These are phyloP conservation scores for Botrytis tulipae DNA, from an alignment of 2,329 filamentous ascomycete species.

Conservation along the genomic window DNA sequence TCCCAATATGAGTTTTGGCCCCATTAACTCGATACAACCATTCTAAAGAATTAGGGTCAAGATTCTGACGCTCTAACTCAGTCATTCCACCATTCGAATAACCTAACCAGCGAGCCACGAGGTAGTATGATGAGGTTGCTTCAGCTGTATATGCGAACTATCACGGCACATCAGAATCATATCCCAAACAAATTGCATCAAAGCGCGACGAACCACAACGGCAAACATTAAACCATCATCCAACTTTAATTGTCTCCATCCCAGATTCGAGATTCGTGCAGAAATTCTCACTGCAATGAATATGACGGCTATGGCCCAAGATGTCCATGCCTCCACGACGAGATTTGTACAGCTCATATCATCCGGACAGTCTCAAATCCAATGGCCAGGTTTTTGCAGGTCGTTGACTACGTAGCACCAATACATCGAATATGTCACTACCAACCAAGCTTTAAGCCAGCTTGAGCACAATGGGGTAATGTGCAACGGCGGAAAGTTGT, in stretches of 20 bases:
- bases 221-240: slow-evolving; percentile 15
- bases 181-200: neutral
- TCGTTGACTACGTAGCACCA: neutral
- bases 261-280: slow-evolving; percentile 1
- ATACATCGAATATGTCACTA: neutral
- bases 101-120: slow-evolving; percentile 1
- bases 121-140: neutral
- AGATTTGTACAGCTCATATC: slow-evolving; percentile 10
- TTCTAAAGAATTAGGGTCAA: slow-evolving; percentile 13
- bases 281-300: slow-evolving; percentile 1
- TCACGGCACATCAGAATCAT: neutral
- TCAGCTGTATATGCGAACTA: slow-evolving; percentile 15
- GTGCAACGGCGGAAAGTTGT: neutral
- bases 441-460: neutral
- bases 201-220: neutral
- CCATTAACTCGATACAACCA: slow-evolving; percentile 15
- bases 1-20: slow-evolving; percentile 7
- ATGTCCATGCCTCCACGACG: slow-evolving; percentile 15
- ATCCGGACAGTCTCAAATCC: slow-evolving; percentile 4
- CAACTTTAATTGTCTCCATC: slow-evolving; percentile 3
- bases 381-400: neutral
- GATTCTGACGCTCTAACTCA: neutral
- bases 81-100: slow-evolving; percentile 16
- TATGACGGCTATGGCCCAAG: slow-evolving; percentile 13
- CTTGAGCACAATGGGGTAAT: neutral